Evolutionary conservation across 2,329 filamentous ascomycete genomes (phyloP).

Genomic region (Xylaria multiplex): DNA sequence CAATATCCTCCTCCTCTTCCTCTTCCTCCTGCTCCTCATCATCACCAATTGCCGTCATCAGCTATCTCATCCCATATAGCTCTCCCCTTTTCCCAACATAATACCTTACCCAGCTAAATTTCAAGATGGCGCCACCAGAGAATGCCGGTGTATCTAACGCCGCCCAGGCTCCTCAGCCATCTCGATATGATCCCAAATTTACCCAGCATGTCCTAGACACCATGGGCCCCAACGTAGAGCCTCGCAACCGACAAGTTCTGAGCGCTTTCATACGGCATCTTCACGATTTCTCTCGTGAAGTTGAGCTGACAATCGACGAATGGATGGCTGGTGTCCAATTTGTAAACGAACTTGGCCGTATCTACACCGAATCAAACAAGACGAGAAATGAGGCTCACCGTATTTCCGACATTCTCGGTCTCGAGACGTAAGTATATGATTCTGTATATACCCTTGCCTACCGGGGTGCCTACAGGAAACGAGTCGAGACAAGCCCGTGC

Average conservation of each 20-base stretch:
- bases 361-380: conserved; percentile 62
- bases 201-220: conserved; percentile 77
- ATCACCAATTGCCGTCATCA: background rate
- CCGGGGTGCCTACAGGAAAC: background rate
- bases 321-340: conserved; percentile 81
- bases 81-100: background rate
- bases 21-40: background rate
- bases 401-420: conserved; percentile 76
- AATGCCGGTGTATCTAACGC: conserved; percentile 45
- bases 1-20: conserved; percentile 7
- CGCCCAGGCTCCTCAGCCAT: conserved; percentile 47
- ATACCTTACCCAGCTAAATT: background rate
- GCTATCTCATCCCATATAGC: background rate
- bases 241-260: conserved; percentile 72
- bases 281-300: conserved; percentile 81
- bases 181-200: conserved; percentile 78
- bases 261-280: conserved; percentile 74
- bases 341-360: conserved; percentile 78
- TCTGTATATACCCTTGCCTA: conserved; percentile 5
- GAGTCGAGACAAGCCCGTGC: background rate
- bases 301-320: conserved; percentile 79
- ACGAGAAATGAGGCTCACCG: conserved; percentile 80
- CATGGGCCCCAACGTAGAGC: conserved; percentile 75
- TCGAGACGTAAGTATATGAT: conserved; percentile 69
- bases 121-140: conserved; percentile 43